Base-by-base conservation (phyloP, 2,329 filamentous ascomycete genomes). In the Aspergillus viridinutans region DNA sequence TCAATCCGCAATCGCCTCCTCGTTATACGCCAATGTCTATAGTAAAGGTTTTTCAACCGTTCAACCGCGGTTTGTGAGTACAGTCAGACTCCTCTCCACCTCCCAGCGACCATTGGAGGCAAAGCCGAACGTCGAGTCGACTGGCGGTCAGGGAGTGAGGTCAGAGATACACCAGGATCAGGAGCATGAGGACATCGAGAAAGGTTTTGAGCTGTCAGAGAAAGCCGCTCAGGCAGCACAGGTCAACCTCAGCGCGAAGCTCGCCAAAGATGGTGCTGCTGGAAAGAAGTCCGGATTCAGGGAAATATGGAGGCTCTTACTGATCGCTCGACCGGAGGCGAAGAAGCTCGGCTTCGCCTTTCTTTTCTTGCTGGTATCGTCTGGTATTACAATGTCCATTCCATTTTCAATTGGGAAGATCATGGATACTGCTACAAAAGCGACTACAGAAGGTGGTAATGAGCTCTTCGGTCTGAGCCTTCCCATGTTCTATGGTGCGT, bases 361-460 rank as follows among this genome's bases (percentile, higher is more conserved):
- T 71, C 72, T 89, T 55, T 89, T 96, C 70, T 81, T 99, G 52
- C 81, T 99, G 57, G 82, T 97, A 60, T 97, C 93, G 17, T 97
- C 93, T 3, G 84, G 86, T 52, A 92, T 99, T 64, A 96, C 92
- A 56, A 96, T 99, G 89, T 92, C 91, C 2, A 90, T 99, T 58
- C 94, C 94, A 1, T 96, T 97, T 71, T 96, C 92, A 0, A 96
- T 99, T 63, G 94, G 94, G 56, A 93, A 92, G 71, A 96, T 99
- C 60, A 80, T 99, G 72, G 94, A 99, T 75, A 85, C 94, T 53
- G 91, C 93, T 8, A 95, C 92, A 9, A 89, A 92, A 67, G 81
- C 84, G 43, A 79, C 84, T 8, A 79, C 81, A 21, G 86, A 89
- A 53, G 88, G 85, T 21, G 80, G 81, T 23, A 69, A 78, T 38